Conservation (phyloP, 108 stramenopile genomes). For the Stephanodiscus minutulus region DNA sequence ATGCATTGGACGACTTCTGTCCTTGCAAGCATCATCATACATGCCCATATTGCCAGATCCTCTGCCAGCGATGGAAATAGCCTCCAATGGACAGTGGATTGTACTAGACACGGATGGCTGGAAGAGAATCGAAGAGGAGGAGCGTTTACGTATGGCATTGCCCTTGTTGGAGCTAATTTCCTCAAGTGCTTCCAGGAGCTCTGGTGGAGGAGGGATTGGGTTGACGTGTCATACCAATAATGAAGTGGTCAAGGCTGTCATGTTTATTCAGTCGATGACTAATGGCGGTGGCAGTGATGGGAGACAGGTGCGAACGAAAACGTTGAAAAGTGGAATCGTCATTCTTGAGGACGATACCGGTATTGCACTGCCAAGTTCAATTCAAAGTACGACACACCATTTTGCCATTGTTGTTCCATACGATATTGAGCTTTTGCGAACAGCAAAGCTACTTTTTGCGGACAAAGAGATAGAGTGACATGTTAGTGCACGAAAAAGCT, state of each 20-base stretch:
- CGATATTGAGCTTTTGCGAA: conserved; percentile 22
- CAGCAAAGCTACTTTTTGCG: conserved; percentile 17
- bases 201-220: conserved; percentile 19
- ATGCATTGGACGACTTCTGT: conserved; percentile 7
- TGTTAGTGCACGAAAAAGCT: neutral
- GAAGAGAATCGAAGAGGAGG: conserved; percentile 24
- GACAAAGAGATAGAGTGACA: neutral
- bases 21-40: conserved; percentile 6
- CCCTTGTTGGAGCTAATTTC: conserved; percentile 16
- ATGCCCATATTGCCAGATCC: conserved; percentile 26
- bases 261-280: conserved; percentile 31
- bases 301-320: conserved; percentile 10
- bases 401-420: conserved; percentile 31
- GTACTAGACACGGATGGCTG: conserved; percentile 23
- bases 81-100: conserved; percentile 19
- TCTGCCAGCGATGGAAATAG: conserved; percentile 24
- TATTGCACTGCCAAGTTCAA: neutral
- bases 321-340: conserved; percentile 17
- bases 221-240: conserved; percentile 25
- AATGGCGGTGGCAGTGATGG: conserved; percentile 9
- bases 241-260: conserved; percentile 30
- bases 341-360: neutral
- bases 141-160: conserved; percentile 18
- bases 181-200: neutral
- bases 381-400: neutral